Evolutionary conservation across 176 grass and related monocot genomes (phyloP).

Genomic region (Musa itinerans): DNA sequence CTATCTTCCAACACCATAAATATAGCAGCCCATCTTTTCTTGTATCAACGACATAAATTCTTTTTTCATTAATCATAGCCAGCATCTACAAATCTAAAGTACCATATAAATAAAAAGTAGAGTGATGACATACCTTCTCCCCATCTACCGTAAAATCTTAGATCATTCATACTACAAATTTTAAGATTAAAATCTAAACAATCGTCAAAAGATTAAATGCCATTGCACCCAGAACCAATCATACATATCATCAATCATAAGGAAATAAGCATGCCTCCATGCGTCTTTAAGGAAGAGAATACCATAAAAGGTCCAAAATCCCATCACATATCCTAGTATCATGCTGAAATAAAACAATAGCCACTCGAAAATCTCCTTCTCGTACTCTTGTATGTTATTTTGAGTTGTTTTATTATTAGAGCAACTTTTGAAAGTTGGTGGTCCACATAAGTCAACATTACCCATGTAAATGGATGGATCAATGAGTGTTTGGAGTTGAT

Average conservation of each 20-base stretch:
- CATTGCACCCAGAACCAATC: background rate
- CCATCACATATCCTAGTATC: background rate
- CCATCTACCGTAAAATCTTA: too few relatives aligned
- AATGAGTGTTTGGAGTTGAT: slow-evolving; percentile 33
- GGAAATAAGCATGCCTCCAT: background rate
- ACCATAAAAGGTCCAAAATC: background rate
- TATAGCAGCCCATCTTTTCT: too few relatives aligned
- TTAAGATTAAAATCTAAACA: too few relatives aligned
- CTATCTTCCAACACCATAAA: too few relatives aligned
- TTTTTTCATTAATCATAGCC: too few relatives aligned
- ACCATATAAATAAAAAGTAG: too few relatives aligned
- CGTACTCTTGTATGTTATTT: background rate
- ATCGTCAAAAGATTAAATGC: too few relatives aligned
- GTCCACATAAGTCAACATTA: slow-evolving; percentile 22
- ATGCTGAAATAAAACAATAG: background rate
- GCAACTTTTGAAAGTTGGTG: slow-evolving; percentile 16
- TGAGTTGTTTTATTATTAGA: too few relatives aligned
- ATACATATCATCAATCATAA: background rate
- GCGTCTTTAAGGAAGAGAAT: background rate
- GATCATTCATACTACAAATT: too few relatives aligned
- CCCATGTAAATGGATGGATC: slow-evolving; percentile 3
- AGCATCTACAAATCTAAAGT: too few relatives aligned
- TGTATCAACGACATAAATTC: too few relatives aligned
- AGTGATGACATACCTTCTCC: too few relatives aligned
- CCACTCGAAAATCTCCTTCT: background rate